Conservation (phyloP, 2,329 filamentous ascomycete genomes). For the Byssoonygena ceratinophila region DNA sequence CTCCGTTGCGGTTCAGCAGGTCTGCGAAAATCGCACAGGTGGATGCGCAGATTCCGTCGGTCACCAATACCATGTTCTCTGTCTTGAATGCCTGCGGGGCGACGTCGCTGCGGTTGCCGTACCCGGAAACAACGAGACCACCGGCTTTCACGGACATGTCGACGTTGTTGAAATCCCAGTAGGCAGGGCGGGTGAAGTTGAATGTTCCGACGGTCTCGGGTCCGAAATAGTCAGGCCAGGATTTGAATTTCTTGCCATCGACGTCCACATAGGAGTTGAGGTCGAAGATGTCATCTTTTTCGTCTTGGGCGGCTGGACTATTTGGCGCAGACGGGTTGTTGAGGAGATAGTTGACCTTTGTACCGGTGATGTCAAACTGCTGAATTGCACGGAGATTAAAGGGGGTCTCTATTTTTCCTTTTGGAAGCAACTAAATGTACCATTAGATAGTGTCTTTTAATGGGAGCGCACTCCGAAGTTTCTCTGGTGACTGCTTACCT, state of each 20-base stretch:
- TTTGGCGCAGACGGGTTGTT: conserved; percentile 7
- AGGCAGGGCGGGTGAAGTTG: conserved; percentile 29
- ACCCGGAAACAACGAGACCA: conserved; percentile 26
- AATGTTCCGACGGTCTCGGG: conserved; percentile 25
- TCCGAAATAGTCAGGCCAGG: conserved; percentile 27
- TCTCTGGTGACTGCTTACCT: conserved; percentile 20
- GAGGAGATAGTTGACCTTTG: conserved; percentile 19
- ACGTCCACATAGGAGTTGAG: conserved; percentile 20
- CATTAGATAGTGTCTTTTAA: background rate
- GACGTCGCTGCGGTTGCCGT: conserved; percentile 19
- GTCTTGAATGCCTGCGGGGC: conserved; percentile 24
- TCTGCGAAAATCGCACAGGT: conserved; percentile 51
- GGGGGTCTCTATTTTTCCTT: conserved; percentile 35
- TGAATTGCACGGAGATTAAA: conserved; percentile 40
- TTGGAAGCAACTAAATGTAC: conserved; percentile 38
- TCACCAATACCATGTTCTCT: conserved; percentile 34
- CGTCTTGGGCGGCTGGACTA: conserved; percentile 4
- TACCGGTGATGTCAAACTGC: conserved; percentile 28
- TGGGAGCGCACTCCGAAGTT: background rate
- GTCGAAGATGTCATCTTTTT: conserved; percentile 13
- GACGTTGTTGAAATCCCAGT: conserved; percentile 19
- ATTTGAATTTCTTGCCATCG: conserved; percentile 28
- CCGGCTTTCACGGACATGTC: conserved; percentile 21
- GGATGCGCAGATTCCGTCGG: conserved; percentile 50
- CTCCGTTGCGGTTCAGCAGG: conserved; percentile 44